Conservation (phyloP, 371 early-diverging fungal genomes). For the Paraphysoderma sedebokerense region DNA sequence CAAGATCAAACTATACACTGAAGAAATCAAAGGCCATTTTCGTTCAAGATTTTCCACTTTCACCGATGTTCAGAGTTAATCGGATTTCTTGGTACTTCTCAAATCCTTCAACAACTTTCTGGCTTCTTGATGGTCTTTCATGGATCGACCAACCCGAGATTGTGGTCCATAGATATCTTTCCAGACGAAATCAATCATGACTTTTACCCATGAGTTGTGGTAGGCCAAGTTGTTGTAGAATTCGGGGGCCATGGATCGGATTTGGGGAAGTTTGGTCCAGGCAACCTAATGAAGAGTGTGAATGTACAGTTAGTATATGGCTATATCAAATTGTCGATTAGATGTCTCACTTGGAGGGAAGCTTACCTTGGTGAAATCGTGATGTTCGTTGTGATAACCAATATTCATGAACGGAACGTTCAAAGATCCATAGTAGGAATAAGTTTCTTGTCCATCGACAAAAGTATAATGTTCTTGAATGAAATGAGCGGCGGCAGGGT, state of each 20-base stretch:
- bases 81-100: too few relatives aligned
- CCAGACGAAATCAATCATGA: conserved; percentile 64
- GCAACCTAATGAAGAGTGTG: conserved; percentile 38
- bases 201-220: conserved; percentile 78
- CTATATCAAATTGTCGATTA: background rate
- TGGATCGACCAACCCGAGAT: conserved; percentile 55
- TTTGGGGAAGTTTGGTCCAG: conserved; percentile 71
- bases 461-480: too few relatives aligned
- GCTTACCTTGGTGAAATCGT: conserved; percentile 66
- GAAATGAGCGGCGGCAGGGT: conserved; percentile 93
- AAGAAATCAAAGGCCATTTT: too few relatives aligned
- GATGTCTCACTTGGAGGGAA: background rate
- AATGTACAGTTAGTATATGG: background rate
- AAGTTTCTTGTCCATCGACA: conserved; percentile 61
- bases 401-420: conserved; percentile 73
- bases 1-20: too few relatives aligned
- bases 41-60: too few relatives aligned
- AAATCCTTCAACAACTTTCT: too few relatives aligned
- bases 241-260: conserved; percentile 68
- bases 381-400: conserved; percentile 95
- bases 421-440: conserved; percentile 87
- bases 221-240: conserved; percentile 72
- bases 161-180: conserved; percentile 57
- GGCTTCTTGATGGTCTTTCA: conserved; percentile 51
- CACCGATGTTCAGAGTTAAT: too few relatives aligned